These are phyloP conservation scores for Tolypocladium album DNA, from an alignment of 2,329 filamentous ascomycete genomes.

Conservation along the genomic window DNA sequence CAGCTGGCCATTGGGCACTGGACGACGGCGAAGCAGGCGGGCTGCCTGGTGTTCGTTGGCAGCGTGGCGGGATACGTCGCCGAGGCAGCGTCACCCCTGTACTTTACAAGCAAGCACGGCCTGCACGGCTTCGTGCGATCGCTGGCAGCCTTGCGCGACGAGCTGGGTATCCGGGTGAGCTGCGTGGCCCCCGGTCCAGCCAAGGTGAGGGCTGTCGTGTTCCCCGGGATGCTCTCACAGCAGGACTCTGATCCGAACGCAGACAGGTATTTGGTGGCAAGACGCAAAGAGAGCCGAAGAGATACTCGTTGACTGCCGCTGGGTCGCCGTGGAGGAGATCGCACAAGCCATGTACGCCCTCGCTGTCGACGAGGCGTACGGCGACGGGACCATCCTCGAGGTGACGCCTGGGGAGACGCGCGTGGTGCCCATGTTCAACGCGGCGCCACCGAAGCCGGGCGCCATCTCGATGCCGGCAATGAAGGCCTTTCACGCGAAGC, in stretches of 20 bases:
- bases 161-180: slow-evolving; percentile 20
- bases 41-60: slow-evolving; percentile 20
- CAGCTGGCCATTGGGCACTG: slow-evolving; percentile 27
- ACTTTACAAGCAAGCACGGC: slow-evolving; percentile 25
- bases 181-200: slow-evolving; percentile 23
- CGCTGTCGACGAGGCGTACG: slow-evolving; percentile 12
- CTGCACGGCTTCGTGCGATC: slow-evolving; percentile 23
- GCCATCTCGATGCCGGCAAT: not conserved
- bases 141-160: slow-evolving; percentile 17
- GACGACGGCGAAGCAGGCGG: slow-evolving; percentile 16
- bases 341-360: slow-evolving; percentile 19
- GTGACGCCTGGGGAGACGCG: slow-evolving; percentile 10
- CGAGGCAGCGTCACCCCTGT: slow-evolving; percentile 21
- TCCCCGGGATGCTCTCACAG: not conserved
- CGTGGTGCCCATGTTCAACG: slow-evolving; percentile 4
- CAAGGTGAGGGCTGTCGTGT: slow-evolving; percentile 9
- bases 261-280: slow-evolving; percentile 23
- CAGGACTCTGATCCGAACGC: not conserved
- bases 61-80: slow-evolving; percentile 22
- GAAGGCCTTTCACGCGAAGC: not conserved
- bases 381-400: slow-evolving; percentile 21
- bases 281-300: slow-evolving; percentile 18
- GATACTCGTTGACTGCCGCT: slow-evolving; percentile 12
- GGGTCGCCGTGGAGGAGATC: slow-evolving; percentile 19
- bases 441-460: not conserved